Base-by-base conservation (phyloP, 2,329 filamentous ascomycete genomes). In the Davidsoniella australis region DNA sequence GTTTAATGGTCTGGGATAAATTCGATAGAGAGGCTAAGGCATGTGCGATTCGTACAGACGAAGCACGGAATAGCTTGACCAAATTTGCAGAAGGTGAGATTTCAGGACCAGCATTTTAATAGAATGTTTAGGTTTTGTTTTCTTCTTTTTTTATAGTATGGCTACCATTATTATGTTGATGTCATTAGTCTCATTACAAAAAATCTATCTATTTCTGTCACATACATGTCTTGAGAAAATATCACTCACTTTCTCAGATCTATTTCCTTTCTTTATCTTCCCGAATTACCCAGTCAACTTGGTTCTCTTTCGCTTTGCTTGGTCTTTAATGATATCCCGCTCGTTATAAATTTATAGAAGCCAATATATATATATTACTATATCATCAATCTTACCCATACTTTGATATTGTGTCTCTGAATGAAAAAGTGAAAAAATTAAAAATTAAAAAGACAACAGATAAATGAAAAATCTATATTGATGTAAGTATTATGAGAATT, bases 41-140 rank as follows among this genome's bases (percentile, higher is more conserved):
- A 1, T 71, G 71, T 63, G 70, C 73, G 60, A 64, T 77, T 41
- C 68, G 71, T 47, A 73, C 71, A 41, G 72, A 77, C 44, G 59
- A 77, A 53, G 74, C 70, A 52, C 73, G 76, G 60, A 67, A 67
- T 61, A 73, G 69, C 53, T 65, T 78, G 57, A 71, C 72, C 60
- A 76, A 70, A 47, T 62, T 76, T 51, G 68, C 72, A 0, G 47
- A 52, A 38, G 74, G 73, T 14, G 74, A 77, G 54, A 70, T 70
- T 14, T 62, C 70, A 50, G 70, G 72, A 1, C 69, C 72, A 17
- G 71, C 73, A 2, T 78, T 78, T 56, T 75, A 61, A 41, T 8
- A 38, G 29, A 10, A 33, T 41, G 20, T n/a, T 43, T 9, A 33
- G 12, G 10, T 8, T 26, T 14, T 23, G 18, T 4, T 23, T 17